These are phyloP conservation scores for Candida xiaguanensis DNA, from an alignment of 805 yeast species.

Conservation along the genomic window DNA sequence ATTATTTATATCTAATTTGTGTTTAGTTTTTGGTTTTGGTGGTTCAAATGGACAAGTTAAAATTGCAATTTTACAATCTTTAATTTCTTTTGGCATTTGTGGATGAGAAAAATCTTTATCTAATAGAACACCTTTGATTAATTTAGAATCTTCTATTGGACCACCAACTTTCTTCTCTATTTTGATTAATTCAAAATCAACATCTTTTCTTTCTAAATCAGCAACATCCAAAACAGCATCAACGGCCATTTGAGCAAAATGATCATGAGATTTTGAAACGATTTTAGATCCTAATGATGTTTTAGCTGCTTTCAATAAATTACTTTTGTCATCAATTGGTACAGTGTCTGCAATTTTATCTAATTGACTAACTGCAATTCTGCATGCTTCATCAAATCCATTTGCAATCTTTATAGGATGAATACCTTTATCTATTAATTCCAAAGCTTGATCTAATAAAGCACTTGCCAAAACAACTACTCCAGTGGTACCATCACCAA, in stretches of 20 bases:
- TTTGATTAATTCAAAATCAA: conserved; percentile 93
- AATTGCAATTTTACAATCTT: conserved; percentile 85
- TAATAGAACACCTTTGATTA: conserved; percentile 86
- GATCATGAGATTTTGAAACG: conserved; percentile 89
- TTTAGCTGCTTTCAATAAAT: conserved; percentile 84
- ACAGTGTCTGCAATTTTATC: conserved; percentile 73
- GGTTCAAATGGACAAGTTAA: conserved; percentile 99
- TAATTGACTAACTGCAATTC: conserved; percentile 75
- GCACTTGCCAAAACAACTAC: conserved; percentile 97
- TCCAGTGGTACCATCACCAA: conserved; percentile 99
- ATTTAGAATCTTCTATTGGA: conserved; percentile 74
- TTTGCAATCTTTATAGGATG: conserved; percentile 97
- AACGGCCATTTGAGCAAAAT: conserved; percentile 95
- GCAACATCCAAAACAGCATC: conserved; percentile 92
- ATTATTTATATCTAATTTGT: conserved; percentile 87
- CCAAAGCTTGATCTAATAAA: conserved; percentile 87
- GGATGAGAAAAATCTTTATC: conserved; percentile 98
- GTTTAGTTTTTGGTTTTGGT: conserved; percentile 98
- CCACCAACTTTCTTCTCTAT: conserved; percentile 97
- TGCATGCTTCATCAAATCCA: conserved; percentile 96
- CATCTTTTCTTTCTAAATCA: conserved; percentile 88
- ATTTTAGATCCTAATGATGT: conserved; percentile 94
- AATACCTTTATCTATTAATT: conserved; percentile 91
- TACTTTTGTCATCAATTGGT: conserved; percentile 47
- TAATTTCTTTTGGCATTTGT: conserved; percentile 85